Evolutionary conservation across 1,284 basidiomycete species (phyloP).

Genomic region (Tylopilus sp.): DNA sequence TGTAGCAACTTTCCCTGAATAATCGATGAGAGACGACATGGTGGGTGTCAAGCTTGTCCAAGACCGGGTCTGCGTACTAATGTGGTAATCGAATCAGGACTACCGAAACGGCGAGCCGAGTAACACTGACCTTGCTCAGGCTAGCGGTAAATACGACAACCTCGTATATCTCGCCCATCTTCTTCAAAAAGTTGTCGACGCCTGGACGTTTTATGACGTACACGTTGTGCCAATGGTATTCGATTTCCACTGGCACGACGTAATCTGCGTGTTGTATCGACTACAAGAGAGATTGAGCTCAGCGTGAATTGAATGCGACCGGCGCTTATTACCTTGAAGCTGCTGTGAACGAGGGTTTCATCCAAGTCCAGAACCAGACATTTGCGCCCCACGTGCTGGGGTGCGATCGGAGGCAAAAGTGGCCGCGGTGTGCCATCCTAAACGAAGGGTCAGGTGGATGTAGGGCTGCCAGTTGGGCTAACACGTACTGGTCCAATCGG

Average conservation of each 20-base stretch:
- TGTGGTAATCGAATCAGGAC: conserved; percentile 8
- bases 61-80: conserved; percentile 95
- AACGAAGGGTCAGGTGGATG: conserved; percentile 5
- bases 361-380: conserved; percentile 94
- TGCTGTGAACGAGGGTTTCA: conserved; percentile 92
- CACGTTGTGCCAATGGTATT: conserved; percentile 96
- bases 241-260: conserved; percentile 98
- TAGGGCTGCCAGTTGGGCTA: background rate
- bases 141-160: conserved; percentile 98
- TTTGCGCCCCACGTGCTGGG: conserved; percentile 77
- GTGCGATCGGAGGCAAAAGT: conserved; percentile 71
- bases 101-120: background rate
- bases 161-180: conserved; percentile 98
- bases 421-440: conserved; percentile 84
- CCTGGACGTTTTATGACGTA: conserved; percentile 99
- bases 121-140: conserved; percentile 74
- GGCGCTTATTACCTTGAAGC: conserved; percentile 68
- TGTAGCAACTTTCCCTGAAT: conserved; percentile 98
- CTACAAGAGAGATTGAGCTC: conserved; percentile 40
- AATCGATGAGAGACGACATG: conserved; percentile 91
- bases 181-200: conserved; percentile 93
- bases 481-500: conserved; percentile 67
- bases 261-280: conserved; percentile 95
- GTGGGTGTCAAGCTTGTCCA: conserved; percentile 93
- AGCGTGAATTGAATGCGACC: background rate